A percentile compares a stretch with the other conserved stretches of the same genome.
Conservation (phyloP, 2,329 filamentous ascomycete species). For the Pseudogymnoascus sp. region DNA sequence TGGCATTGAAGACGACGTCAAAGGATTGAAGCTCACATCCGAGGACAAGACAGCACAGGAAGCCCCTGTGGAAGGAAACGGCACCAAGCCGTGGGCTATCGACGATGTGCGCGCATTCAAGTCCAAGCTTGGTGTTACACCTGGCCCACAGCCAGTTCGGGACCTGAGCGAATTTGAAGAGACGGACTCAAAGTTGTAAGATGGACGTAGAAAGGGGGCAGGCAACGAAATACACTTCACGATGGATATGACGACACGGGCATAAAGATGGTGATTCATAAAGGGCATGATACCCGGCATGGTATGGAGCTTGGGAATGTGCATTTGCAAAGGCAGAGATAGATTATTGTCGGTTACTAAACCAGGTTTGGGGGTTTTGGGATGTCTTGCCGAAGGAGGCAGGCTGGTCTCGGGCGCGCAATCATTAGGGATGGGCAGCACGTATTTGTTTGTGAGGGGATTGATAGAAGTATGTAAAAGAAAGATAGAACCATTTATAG, state of each 20-base stretch:
- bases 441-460: not conserved
- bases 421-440: not conserved
- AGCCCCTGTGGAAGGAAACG: conserved; percentile 31
- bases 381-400: not conserved
- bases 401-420: not conserved
- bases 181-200: conserved; percentile 69
- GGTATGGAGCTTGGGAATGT: conserved; percentile 1
- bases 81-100: conserved; percentile 54
- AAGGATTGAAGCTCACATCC: conserved; percentile 24
- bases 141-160: conserved; percentile 63
- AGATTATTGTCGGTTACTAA: not conserved
- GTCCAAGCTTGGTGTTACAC: conserved; percentile 63
- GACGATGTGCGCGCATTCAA: conserved; percentile 77
- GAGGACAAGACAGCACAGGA: conserved; percentile 25
- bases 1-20: conserved; percentile 34
- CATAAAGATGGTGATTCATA: conserved; percentile 1
- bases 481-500: not conserved
- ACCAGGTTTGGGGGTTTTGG: not conserved
- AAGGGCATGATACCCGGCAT: conserved; percentile 4
- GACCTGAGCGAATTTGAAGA: conserved; percentile 84
- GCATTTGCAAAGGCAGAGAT: not conserved
- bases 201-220: not conserved
- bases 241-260: not conserved
- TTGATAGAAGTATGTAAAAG: conserved; percentile 8
- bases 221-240: conserved; percentile 4